phyloP scores from a whole-genome alignment of 2,329 filamentous ascomycete species.

The Monilinia fructigena region DNA sequence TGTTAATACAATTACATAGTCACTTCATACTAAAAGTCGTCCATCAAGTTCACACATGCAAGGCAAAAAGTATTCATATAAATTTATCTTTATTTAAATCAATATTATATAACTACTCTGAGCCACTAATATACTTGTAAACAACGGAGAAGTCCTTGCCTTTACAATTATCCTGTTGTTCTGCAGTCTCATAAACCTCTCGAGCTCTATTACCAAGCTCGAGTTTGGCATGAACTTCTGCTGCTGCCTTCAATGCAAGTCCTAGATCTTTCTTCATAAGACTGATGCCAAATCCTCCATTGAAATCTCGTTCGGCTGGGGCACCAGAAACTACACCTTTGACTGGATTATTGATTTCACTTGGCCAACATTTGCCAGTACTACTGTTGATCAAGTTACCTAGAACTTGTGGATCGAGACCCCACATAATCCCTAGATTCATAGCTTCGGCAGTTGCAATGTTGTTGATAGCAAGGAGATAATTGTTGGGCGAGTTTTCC shows the following conservation, averaged over 20 bases:
- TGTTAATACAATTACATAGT: too few relatives aligned
- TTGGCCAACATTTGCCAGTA: conserved; percentile 95
- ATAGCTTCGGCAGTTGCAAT: conserved; percentile 60
- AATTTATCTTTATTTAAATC: neutral
- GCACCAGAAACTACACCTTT: conserved; percentile 75
- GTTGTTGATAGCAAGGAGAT: conserved; percentile 91
- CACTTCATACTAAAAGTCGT: neutral
- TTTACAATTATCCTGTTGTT: conserved; percentile 58
- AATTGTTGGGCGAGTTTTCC: conserved; percentile 98
- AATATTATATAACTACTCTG: conserved; percentile 19
- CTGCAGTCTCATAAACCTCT: conserved; percentile 66
- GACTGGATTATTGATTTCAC: conserved; percentile 93
- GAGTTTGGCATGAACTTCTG: conserved; percentile 64
- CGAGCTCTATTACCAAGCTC: conserved; percentile 62
- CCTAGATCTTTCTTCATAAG: conserved; percentile 80
- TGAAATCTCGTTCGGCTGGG: conserved; percentile 73
- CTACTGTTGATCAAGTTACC: conserved; percentile 88
- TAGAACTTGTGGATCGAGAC: conserved; percentile 60
- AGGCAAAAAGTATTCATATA: neutral
- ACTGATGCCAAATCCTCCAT: conserved; percentile 72
- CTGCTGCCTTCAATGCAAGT: conserved; percentile 69
- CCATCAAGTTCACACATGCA: neutral
- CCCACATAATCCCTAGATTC: conserved; percentile 56
- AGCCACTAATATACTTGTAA: conserved; percentile 63
- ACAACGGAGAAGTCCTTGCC: conserved; percentile 81